Evolutionary conservation across 306 rosid species (phyloP).

Genomic region (Pterocarpus macrocarpus): DNA sequence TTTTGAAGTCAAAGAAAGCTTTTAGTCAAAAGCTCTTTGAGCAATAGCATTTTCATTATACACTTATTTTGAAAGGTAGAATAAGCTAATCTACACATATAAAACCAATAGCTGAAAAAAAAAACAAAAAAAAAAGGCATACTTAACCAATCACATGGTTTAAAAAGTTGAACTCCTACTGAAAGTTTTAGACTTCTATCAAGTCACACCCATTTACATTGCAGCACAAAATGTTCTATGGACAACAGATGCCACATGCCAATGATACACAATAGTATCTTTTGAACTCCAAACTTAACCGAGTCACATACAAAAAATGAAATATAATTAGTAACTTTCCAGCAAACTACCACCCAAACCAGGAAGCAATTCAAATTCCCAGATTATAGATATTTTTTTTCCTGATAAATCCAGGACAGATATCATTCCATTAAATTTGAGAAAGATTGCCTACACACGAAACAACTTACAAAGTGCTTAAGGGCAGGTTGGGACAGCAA

Average conservation of each 20-base stretch:
- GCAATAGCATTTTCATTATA: too few relatives aligned
- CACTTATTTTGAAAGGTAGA: too few relatives aligned
- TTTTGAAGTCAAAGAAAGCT: too few relatives aligned
- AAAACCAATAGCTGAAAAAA: too few relatives aligned
- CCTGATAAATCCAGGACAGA: slow-evolving; percentile 20
- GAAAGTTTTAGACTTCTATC: not conserved
- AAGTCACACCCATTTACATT: not conserved
- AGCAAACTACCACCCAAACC: not conserved
- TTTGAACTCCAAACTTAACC: not conserved
- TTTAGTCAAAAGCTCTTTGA: too few relatives aligned
- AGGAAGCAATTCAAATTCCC: slow-evolving; percentile 24
- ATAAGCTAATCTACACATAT: too few relatives aligned
- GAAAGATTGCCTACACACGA: slow-evolving; percentile 1
- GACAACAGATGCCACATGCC: not conserved
- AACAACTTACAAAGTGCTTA: not conserved
- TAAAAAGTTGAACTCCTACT: not conserved
- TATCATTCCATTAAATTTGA: slow-evolving; percentile 30
- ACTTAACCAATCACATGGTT: too few relatives aligned
- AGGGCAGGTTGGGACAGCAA: not conserved
- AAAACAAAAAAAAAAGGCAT: too few relatives aligned
- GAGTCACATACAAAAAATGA: not conserved
- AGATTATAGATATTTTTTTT: slow-evolving; percentile 15
- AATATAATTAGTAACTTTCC: not conserved
- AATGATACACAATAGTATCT: not conserved
- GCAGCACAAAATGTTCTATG: not conserved